Conservation (phyloP, 805 yeast species). For the Debaryomyces maramus region DNA sequence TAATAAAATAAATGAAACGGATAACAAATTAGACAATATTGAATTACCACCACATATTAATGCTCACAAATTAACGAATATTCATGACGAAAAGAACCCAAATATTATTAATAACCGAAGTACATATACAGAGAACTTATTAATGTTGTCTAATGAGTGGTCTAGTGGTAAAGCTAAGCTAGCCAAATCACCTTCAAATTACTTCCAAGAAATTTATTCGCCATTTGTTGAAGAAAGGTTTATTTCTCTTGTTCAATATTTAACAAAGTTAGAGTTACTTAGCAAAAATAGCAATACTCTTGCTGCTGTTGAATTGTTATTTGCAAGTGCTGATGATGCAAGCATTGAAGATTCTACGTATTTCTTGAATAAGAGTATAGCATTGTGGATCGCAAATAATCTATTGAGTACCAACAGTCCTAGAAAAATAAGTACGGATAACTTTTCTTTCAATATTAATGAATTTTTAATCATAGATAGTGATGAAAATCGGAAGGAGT, state of each 20-base stretch:
- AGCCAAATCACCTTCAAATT: constrained; percentile 2
- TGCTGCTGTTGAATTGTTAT: constrained; percentile 8
- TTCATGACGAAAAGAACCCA: background rate
- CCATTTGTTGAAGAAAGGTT: constrained; percentile 21
- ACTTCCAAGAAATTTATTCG: constrained; percentile 18
- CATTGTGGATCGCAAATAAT: constrained; percentile 36
- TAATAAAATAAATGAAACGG: constrained; percentile 3
- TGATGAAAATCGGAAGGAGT: constrained; percentile 14
- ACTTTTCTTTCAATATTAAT: constrained; percentile 10
- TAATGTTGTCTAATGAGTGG: constrained; percentile 14
- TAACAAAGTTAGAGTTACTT: too few relatives aligned
- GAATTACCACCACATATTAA: constrained; percentile 39
- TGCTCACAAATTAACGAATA: constrained; percentile 26
- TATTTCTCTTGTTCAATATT: constrained; percentile 6
- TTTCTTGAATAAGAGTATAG: constrained; percentile 13
- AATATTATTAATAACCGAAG: constrained; percentile 3
- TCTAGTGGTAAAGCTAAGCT: constrained; percentile 1
- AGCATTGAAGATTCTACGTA: constrained; percentile 3
- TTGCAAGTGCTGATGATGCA: constrained; percentile 12
- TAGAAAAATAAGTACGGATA: constrained; percentile 12
- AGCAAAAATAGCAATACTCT: constrained; percentile 3
- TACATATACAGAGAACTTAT: constrained; percentile 15
- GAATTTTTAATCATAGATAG: constrained; percentile 29
- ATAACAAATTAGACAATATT: constrained; percentile 32
- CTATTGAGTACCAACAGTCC: constrained; percentile 9